Percentiles rank a stretch among this genome's conserved stretches.
phyloP scores from a whole-genome alignment of 768 basidiomycete species.

The Lyophyllum atratum region DNA sequence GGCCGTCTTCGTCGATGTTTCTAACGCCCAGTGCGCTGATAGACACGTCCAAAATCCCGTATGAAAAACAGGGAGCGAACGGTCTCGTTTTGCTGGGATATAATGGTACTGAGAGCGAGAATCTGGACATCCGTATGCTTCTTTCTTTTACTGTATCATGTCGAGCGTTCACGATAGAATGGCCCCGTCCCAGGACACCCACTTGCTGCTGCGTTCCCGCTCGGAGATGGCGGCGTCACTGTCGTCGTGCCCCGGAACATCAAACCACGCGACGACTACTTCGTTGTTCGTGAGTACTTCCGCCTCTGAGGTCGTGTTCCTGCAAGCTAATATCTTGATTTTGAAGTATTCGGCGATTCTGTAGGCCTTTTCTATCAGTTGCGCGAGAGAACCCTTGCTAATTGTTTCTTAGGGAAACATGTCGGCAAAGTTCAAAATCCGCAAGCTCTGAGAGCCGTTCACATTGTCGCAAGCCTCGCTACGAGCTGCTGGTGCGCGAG shows the following conservation, averaged over 20 bases:
- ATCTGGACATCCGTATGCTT: conserved; percentile 46
- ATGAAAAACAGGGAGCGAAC: conserved; percentile 28
- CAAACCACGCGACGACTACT: conserved; percentile 23
- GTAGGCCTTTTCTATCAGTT: conserved; percentile 11
- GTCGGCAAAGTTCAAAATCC: conserved; percentile 26
- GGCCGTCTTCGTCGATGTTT: neutral
- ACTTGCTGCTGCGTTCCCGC: conserved; percentile 25
- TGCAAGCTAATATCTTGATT: too few species aligned
- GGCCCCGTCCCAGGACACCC: conserved; percentile 21
- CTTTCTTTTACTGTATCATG: neutral
- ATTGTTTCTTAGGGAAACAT: conserved; percentile 25
- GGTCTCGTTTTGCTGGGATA: conserved; percentile 47
- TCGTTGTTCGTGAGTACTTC: conserved; percentile 26
- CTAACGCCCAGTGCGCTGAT: neutral
- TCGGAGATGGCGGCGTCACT: conserved; percentile 16
- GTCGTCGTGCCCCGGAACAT: conserved; percentile 16
- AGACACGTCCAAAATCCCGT: conserved; percentile 37
- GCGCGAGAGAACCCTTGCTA: neutral
- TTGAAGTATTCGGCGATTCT: conserved; percentile 31
- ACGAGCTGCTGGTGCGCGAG: neutral
- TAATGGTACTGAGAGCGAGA: conserved; percentile 36
- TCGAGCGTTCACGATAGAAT: neutral
- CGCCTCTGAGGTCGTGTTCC: too few species aligned
- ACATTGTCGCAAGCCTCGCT: neutral
- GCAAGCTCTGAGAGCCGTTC: neutral